A percentile compares a stretch with the other conserved stretches of the same genome.
phyloP scores from a whole-genome alignment of 169 alveolate species.

The Eimeria falciformis region DNA sequence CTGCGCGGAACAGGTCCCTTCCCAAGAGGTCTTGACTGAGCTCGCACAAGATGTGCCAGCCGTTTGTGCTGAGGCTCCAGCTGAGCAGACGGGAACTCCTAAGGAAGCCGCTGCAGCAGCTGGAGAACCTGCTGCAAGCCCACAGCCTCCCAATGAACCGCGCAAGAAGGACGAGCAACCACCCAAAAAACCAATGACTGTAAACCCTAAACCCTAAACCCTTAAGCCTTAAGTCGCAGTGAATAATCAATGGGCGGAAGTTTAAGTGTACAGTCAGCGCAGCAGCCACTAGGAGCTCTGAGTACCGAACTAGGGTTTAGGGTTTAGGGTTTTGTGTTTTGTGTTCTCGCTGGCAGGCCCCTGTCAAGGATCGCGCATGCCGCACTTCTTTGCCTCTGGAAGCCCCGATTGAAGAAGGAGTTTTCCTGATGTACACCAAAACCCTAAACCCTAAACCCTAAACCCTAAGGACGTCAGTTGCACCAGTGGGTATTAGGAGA shows the following conservation, averaged over 20 bases:
- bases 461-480: too few relatives aligned
- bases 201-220: slow-evolving; percentile 50
- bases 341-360: background rate
- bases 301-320: slow-evolving; percentile 58
- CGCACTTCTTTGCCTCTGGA: slow-evolving; percentile 17
- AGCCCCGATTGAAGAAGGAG: slow-evolving; percentile 9
- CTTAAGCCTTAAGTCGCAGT: slow-evolving; percentile 22
- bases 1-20: slow-evolving; percentile 45
- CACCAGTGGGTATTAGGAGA: background rate
- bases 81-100: background rate
- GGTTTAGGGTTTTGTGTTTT: slow-evolving; percentile 50
- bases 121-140: slow-evolving; percentile 7
- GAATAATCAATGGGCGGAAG: too few relatives aligned
- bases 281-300: too few relatives aligned
- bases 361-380: slow-evolving; percentile 15
- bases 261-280: too few relatives aligned
- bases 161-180: slow-evolving; percentile 30
- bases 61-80: background rate
- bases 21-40: background rate
- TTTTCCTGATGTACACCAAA: slow-evolving; percentile 22
- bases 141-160: too few relatives aligned
- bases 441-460: slow-evolving; percentile 50
- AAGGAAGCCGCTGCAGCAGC: slow-evolving; percentile 23
- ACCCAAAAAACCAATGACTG: slow-evolving; percentile 39
- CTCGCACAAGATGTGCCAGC: background rate